Evolutionary conservation across 2,329 filamentous ascomycete genomes (phyloP).

Genomic region (Grosmannia clavigera): DNA sequence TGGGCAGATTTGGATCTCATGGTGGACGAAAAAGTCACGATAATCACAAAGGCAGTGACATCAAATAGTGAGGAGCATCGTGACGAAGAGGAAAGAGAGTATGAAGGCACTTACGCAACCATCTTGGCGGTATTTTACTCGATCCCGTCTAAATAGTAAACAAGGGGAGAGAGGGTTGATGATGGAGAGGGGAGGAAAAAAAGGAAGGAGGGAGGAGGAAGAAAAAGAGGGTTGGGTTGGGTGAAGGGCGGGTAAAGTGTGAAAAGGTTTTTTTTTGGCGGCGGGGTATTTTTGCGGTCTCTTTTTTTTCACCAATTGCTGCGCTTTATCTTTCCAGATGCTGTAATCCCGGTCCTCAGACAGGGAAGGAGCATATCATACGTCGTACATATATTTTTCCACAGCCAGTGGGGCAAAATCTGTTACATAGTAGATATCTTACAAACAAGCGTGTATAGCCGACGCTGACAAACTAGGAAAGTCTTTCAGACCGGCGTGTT

Average conservation of each 20-base stretch:
- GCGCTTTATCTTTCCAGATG: not conserved
- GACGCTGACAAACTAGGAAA: not conserved
- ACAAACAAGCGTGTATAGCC: not conserved
- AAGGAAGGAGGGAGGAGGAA: not conserved
- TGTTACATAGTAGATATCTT: not conserved
- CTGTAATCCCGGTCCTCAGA: not conserved
- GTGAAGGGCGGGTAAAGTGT: slow-evolving; percentile 6
- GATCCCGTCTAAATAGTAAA: slow-evolving; percentile 12
- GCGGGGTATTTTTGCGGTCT: slow-evolving; percentile 8
- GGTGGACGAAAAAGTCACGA: not conserved
- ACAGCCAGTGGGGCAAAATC: not conserved
- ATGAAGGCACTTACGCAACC: slow-evolving; percentile 81
- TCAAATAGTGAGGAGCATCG: not conserved
- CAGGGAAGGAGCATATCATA: not conserved
- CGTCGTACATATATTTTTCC: not conserved
- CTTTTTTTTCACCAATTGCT: not conserved
- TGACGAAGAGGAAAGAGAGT: not conserved
- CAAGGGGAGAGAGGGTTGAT: slow-evolving; percentile 11
- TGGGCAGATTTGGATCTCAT: not conserved
- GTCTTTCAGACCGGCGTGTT: not conserved
- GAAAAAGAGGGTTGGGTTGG: slow-evolving; percentile 5
- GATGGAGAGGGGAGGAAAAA: slow-evolving; percentile 3
- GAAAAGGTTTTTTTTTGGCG: slow-evolving; percentile 9
- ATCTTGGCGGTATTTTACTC: slow-evolving; percentile 75
- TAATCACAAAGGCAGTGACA: not conserved